Percentiles rank a stretch among this genome's conserved stretches.
These are phyloP conservation scores for Zasmidium angulare DNA, from an alignment of 2,329 filamentous ascomycete genomes.

Conservation along the genomic window DNA sequence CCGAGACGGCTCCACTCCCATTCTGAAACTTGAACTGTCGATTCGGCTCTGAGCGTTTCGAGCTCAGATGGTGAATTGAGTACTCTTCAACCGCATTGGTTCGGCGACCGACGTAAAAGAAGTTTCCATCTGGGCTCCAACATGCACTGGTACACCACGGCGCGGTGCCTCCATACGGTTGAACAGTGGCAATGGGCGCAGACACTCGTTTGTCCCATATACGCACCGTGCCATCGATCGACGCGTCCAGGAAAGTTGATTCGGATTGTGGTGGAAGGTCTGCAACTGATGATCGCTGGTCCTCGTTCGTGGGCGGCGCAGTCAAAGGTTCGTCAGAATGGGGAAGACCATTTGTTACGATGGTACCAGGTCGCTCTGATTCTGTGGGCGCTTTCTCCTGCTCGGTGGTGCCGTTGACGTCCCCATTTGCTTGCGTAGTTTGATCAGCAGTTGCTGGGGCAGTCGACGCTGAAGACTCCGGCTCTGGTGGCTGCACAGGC, in stretches of 20 bases:
- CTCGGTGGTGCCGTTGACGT: background rate
- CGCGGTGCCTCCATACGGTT: conserved; percentile 71
- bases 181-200: conserved; percentile 76
- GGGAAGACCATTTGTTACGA: conserved; percentile 50
- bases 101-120: conserved; percentile 85
- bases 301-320: conserved; percentile 37
- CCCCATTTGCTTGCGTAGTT: background rate
- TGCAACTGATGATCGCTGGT: conserved; percentile 19
- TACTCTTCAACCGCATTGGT: conserved; percentile 96
- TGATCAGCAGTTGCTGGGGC: background rate
- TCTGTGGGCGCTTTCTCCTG: background rate
- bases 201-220: conserved; percentile 85
- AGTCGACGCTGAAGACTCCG: conserved; percentile 14
- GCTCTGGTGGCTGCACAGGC: conserved; percentile 42
- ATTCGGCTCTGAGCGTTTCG: conserved; percentile 68
- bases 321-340: conserved; percentile 49
- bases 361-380: conserved; percentile 1
- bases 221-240: conserved; percentile 83
- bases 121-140: conserved; percentile 95
- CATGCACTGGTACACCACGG: conserved; percentile 98
- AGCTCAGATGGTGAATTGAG: conserved; percentile 67
- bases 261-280: conserved; percentile 58
- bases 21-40: conserved; percentile 83
- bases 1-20: conserved; percentile 86
- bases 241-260: conserved; percentile 82